Conservation (phyloP, 768 basidiomycete genomes). For the Tylopilus felleus region DNA sequence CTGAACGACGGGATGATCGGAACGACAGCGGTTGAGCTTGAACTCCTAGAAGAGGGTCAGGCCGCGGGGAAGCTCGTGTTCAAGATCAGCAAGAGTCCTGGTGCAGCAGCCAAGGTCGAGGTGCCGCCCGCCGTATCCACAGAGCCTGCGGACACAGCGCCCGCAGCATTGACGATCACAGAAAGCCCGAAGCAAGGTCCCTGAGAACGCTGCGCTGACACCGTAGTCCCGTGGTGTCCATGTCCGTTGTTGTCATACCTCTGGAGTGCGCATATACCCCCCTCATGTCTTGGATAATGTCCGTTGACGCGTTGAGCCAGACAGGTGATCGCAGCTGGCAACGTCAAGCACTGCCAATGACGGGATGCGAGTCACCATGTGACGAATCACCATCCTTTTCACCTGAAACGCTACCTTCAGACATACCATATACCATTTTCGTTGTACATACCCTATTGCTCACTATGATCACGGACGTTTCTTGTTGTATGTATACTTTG, state of each 20-base stretch:
- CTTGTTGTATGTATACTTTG: background rate
- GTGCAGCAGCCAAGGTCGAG: slow-evolving; percentile 1
- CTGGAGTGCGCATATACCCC: background rate
- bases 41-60: slow-evolving; percentile 31
- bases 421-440: slow-evolving; percentile 9
- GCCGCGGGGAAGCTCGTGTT: slow-evolving; percentile 29
- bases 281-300: slow-evolving; percentile 10
- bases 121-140: background rate
- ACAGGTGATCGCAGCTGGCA: background rate
- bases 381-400: background rate
- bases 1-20: background rate
- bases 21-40: slow-evolving; percentile 26
- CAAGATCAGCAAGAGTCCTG: slow-evolving; percentile 21
- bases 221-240: background rate
- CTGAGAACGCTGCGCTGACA: background rate
- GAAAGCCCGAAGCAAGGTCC: background rate
- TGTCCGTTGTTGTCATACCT: slow-evolving; percentile 2
- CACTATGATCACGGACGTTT: background rate
- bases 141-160: background rate
- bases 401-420: background rate
- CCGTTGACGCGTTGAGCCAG: background rate
- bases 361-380: background rate
- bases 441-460: slow-evolving; percentile 17
- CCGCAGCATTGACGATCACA: slow-evolving; percentile 1
- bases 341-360: background rate